Evolutionary conservation across 331 rosid genomes (phyloP).

Genomic region (Malus hybrid): DNA sequence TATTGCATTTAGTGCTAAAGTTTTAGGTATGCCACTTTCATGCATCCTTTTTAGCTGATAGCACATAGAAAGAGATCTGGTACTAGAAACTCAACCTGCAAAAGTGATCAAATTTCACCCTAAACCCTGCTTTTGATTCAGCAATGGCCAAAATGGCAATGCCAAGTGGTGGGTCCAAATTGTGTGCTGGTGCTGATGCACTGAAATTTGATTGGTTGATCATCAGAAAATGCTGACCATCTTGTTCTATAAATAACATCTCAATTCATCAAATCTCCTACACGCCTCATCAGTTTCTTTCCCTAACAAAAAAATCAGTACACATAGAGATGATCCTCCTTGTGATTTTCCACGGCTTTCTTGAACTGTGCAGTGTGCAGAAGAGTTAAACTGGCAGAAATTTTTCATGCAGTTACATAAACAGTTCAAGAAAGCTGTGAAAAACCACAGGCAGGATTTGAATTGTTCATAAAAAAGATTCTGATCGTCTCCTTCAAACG

Average conservation of each 20-base stretch:
- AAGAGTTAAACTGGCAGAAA: neutral
- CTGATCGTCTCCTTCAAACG: neutral
- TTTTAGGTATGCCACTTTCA: neutral
- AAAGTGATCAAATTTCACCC: neutral
- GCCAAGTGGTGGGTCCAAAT: conserved; percentile 16
- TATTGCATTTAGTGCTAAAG: neutral
- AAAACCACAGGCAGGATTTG: conserved; percentile 17
- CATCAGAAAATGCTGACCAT: neutral
- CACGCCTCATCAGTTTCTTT: neutral
- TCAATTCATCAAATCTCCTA: neutral
- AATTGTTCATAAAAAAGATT: neutral
- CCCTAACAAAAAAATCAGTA: neutral
- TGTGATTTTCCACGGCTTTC: conserved; percentile 63
- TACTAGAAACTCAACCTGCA: neutral
- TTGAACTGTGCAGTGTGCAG: conserved; percentile 29
- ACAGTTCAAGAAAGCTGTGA: conserved; percentile 29
- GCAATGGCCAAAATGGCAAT: neutral
- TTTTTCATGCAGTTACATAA: conserved; percentile 2
- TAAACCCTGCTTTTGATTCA: neutral
- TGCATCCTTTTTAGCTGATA: neutral
- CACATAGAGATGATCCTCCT: conserved; percentile 20
- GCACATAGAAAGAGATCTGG: neutral
- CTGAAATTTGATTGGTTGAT: neutral
- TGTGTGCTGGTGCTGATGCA: neutral
- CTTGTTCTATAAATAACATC: neutral